A percentile compares a stretch with the other conserved stretches of the same genome.
These are phyloP conservation scores for Trichoderma sp. DNA, from an alignment of 2,329 filamentous ascomycete genomes.

Conservation along the genomic window DNA sequence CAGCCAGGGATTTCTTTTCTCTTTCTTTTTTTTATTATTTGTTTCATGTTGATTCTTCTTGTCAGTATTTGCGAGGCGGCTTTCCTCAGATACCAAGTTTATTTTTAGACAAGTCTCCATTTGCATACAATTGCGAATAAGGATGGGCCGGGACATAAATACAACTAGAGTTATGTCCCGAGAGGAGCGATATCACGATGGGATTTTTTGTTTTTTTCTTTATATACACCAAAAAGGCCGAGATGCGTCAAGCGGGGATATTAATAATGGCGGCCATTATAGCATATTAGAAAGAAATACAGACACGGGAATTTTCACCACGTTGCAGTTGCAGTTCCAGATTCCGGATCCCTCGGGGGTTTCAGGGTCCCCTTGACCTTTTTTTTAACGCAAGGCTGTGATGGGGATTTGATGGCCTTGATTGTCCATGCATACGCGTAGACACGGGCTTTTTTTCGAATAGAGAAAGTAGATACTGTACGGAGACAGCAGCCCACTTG, in stretches of 20 bases:
- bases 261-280: not conserved
- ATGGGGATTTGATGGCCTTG: too few species aligned
- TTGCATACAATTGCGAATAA: not conserved
- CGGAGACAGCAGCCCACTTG: not conserved
- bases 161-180: slow-evolving; percentile 1
- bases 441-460: not conserved
- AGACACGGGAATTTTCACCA: slow-evolving; percentile 7
- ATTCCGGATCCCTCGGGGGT: not conserved
- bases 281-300: slow-evolving; percentile 4
- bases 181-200: not conserved
- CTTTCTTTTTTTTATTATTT: not conserved
- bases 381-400: not conserved
- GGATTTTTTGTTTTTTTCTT: not conserved
- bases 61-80: not conserved
- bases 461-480: not conserved
- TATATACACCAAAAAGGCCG: not conserved
- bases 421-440: slow-evolving; percentile 2
- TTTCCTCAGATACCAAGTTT: slow-evolving; percentile 12
- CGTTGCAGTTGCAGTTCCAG: too few species aligned
- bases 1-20: not conserved
- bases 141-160: not conserved
- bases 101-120: slow-evolving; percentile 3
- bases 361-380: not conserved
- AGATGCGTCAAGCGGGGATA: not conserved
- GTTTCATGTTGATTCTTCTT: not conserved